Percentiles rank a stretch among this genome's conserved stretches.
Conservation (phyloP, 2,329 filamentous ascomycete genomes). For the Fusarium falciforme region DNA sequence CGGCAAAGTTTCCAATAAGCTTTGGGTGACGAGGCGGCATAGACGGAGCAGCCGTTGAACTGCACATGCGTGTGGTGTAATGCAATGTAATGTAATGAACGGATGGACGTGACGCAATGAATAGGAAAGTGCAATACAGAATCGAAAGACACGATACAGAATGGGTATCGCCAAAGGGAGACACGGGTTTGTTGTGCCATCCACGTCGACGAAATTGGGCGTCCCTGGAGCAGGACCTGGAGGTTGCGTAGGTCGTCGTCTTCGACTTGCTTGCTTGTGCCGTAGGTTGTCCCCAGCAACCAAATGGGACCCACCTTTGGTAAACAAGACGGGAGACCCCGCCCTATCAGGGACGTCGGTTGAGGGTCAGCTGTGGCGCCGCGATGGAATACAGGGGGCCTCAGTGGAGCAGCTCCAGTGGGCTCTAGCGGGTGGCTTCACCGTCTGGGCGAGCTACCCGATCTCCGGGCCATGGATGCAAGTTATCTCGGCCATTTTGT, state of each 20-base stretch:
- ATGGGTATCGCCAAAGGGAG: constrained; percentile 11
- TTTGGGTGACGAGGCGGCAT: constrained; percentile 18
- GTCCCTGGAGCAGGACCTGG: constrained; percentile 30
- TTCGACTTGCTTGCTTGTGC: constrained; percentile 15
- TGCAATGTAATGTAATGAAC: background rate
- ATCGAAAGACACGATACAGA: constrained; percentile 2
- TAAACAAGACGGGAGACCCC: constrained; percentile 40
- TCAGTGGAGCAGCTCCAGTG: constrained; percentile 22
- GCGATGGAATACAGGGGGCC: constrained; percentile 26
- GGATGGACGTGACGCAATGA: background rate
- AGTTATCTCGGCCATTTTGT: constrained; percentile 27
- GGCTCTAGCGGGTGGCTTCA: constrained; percentile 15
- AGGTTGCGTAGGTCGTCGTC: constrained; percentile 25
- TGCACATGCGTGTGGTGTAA: constrained; percentile 26
- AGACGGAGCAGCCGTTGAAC: constrained; percentile 32
- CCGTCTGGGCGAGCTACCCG: constrained; percentile 25
- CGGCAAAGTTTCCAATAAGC: constrained; percentile 21
- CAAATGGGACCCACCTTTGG: constrained; percentile 34
- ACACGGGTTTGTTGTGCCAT: constrained; percentile 29
- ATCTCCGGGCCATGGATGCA: constrained; percentile 20
- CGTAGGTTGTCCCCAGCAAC: constrained; percentile 39
- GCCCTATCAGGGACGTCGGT: constrained; percentile 34
- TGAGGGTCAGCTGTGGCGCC: constrained; percentile 29
- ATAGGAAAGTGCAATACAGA: background rate
- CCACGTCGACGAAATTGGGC: constrained; percentile 10